Evolutionary conservation across 805 yeast genomes (phyloP).

Genomic region (Ogataea parapolymorpha): DNA sequence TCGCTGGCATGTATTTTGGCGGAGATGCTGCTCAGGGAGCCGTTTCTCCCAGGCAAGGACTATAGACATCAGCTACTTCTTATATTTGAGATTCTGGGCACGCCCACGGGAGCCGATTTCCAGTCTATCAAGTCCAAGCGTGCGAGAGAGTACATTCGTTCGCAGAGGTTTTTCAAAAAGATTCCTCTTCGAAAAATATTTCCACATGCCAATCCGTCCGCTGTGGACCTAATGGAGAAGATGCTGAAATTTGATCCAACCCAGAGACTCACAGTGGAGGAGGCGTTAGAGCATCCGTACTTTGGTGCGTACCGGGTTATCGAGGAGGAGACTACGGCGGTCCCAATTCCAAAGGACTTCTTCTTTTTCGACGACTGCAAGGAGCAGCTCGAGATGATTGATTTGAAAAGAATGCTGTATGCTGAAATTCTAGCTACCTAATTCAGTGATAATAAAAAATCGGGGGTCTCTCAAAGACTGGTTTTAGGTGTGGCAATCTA

Average conservation of each 20-base stretch:
- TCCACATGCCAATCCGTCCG: slow-evolving; percentile 46
- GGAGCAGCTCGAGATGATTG: slow-evolving; percentile 47
- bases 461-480: background rate
- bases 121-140: slow-evolving; percentile 69
- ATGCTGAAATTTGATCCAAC: slow-evolving; percentile 80
- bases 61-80: slow-evolving; percentile 64
- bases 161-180: slow-evolving; percentile 59
- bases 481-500: slow-evolving; percentile 3
- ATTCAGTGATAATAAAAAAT: background rate
- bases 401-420: slow-evolving; percentile 50
- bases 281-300: slow-evolving; percentile 82
- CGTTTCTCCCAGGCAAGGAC: slow-evolving; percentile 74
- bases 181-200: slow-evolving; percentile 50
- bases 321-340: slow-evolving; percentile 62
- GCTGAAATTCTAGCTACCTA: slow-evolving; percentile 44
- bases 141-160: slow-evolving; percentile 72
- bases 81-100: slow-evolving; percentile 66
- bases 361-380: slow-evolving; percentile 53
- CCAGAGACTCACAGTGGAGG: slow-evolving; percentile 75
- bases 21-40: slow-evolving; percentile 58
- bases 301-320: slow-evolving; percentile 65
- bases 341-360: slow-evolving; percentile 51
- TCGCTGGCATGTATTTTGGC: slow-evolving; percentile 77
- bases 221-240: slow-evolving; percentile 61
- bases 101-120: slow-evolving; percentile 72